phyloP scores from a whole-genome alignment of 2,329 filamentous ascomycete genomes.

The Trichophyton verrucosum region DNA sequence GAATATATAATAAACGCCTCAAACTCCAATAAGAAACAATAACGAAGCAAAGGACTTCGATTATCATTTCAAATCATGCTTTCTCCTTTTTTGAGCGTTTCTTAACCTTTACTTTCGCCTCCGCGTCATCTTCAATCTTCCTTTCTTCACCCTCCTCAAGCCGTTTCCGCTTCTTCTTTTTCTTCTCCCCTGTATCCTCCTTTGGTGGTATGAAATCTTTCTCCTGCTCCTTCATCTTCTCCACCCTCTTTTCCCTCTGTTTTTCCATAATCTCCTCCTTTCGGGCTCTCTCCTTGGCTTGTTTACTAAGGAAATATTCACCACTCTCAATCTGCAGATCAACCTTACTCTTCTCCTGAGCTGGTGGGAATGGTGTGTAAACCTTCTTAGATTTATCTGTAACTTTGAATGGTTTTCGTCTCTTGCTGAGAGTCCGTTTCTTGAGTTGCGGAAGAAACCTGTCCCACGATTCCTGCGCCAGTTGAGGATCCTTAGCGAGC shows the following conservation, averaged over 20 bases:
- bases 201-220: slow-evolving; percentile 79
- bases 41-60: neutral
- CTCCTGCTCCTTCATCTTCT: slow-evolving; percentile 73
- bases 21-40: neutral
- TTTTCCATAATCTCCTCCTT: slow-evolving; percentile 71
- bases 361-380: slow-evolving; percentile 94
- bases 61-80: neutral
- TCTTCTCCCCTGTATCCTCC: slow-evolving; percentile 50
- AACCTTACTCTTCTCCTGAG: slow-evolving; percentile 97
- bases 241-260: slow-evolving; percentile 75
- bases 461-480: slow-evolving; percentile 86
- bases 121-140: slow-evolving; percentile 17
- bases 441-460: slow-evolving; percentile 96
- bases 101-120: slow-evolving; percentile 34
- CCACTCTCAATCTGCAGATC: slow-evolving; percentile 95
- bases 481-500: slow-evolving; percentile 73
- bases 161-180: slow-evolving; percentile 28
- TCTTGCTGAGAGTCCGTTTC: slow-evolving; percentile 76
- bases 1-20: neutral
- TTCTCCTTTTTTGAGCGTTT: slow-evolving; percentile 16
- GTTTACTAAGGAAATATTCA: slow-evolving; percentile 90
- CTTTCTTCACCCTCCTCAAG: slow-evolving; percentile 9
- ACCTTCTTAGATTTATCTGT: slow-evolving; percentile 87
- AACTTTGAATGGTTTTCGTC: slow-evolving; percentile 69
- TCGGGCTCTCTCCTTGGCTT: slow-evolving; percentile 73